These are phyloP conservation scores for Barnettozyma salicaria DNA, from an alignment of 805 yeast genomes.

Conservation along the genomic window DNA sequence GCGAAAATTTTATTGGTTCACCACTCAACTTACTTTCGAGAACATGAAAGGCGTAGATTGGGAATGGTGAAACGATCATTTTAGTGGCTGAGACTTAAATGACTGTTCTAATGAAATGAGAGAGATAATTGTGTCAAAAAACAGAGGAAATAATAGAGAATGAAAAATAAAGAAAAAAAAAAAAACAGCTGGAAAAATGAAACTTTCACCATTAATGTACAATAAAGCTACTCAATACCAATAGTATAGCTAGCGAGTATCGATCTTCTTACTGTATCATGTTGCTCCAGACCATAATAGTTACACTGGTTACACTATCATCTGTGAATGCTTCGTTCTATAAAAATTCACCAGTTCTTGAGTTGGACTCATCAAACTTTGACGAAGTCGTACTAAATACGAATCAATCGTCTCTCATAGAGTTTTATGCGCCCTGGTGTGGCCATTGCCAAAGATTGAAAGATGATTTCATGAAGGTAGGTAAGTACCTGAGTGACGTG, in stretches of 20 bases:
- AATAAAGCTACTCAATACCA: no score
- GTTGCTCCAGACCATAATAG: not conserved
- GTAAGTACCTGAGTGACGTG: conserved; percentile 47
- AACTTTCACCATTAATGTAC: no score
- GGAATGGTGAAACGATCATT: conserved; percentile 10
- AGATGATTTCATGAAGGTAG: conserved; percentile 59
- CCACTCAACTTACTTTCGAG: conserved; percentile 14
- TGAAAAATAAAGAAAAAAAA: no score
- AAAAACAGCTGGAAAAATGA: no score
- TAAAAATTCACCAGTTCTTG: conserved; percentile 38
- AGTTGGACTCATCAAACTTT: conserved; percentile 52
- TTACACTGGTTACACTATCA: not conserved
- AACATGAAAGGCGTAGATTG: conserved; percentile 29
- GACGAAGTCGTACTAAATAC: conserved; percentile 59
- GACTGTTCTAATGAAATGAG: no score
- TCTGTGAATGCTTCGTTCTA: conserved; percentile 7
- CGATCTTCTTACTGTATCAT: no score
- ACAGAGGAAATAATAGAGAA: no score
- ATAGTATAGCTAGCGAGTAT: no score
- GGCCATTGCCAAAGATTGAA: conserved; percentile 80
- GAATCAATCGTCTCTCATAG: conserved; percentile 76
- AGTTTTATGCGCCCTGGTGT: conserved; percentile 98
- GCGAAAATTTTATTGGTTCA: conserved; percentile 3
- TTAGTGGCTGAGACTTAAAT: not conserved
- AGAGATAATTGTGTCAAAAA: no score